Base-by-base conservation (phyloP, 2,329 filamentous ascomycete species). In the Macrophomina phaseolina region DNA sequence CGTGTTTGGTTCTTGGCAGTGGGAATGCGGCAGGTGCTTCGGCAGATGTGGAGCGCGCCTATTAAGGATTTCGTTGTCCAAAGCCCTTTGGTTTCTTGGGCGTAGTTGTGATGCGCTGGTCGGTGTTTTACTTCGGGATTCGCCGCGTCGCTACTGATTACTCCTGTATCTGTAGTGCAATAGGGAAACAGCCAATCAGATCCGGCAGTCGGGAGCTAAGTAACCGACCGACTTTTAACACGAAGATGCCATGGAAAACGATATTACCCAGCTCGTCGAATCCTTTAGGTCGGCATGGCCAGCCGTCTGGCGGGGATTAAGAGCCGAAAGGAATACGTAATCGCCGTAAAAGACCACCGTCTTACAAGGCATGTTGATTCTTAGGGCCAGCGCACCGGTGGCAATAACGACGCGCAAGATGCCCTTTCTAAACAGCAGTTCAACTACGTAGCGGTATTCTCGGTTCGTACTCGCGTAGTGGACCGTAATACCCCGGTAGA, bases 191-290 rank as follows among this genome's bases (percentile, higher is more conserved):
- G 0, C 91, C 91, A 61, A 87, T 89, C 0, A 94, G 83, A 68
- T 91, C 90, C 0, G 91, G 91, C 1, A 94, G 81, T 12, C 88
- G 83, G 0, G 91, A 92, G 67, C 90, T 91, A 73, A 94, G 86
- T 62, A 94, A 83, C 62, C 91, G 86, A 68, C 86, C 85, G 1
- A 88, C 86, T 70, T 91, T 89, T 51, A 85, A 81, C 7, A 80
- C 75, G 0, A 85, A 79, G 16, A 94, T 83, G 1, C 86, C 86
- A 69, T 91, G 89, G 76, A 94, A 94, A 1, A 94, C 89, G 1
- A 94, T 89, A 72, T 94, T 94, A 66, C 91, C 91, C 1, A 94
- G 84, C 28, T 92, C 80, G 74, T 94, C 91, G 69, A 94, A 94
- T 1, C 91, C 91, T 80, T 91, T 86, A 77, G 91, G 89, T 70